phyloP scores from a whole-genome alignment of 768 basidiomycete species.

The Boletus barrowsii region DNA sequence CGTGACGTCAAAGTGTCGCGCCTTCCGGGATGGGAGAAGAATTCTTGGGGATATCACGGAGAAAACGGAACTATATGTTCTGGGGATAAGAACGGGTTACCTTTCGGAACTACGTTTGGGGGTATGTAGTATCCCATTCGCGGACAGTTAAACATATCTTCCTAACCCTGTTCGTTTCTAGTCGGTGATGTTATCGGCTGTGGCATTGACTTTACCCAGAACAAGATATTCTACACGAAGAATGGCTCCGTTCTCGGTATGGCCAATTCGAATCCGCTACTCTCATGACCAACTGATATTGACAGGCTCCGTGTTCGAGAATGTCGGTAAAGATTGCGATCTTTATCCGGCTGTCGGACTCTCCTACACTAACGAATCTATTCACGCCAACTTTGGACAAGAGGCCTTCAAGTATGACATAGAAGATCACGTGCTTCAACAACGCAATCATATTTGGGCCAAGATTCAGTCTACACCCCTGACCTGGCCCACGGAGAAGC shows the following conservation, averaged over 20 bases:
- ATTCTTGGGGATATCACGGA: conserved; percentile 93
- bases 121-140: conserved; percentile 43
- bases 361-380: conserved; percentile 70
- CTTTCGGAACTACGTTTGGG: conserved; percentile 78
- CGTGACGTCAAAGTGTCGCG: conserved; percentile 64
- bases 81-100: conserved; percentile 64
- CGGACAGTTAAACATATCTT: not conserved
- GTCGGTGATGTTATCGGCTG: conserved; percentile 89
- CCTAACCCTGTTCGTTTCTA: conserved; percentile 29
- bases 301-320: conserved; percentile 67
- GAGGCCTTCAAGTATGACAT: conserved; percentile 88
- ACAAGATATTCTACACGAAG: conserved; percentile 85
- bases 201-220: conserved; percentile 83
- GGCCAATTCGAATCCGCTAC: not conserved
- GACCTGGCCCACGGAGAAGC: conserved; percentile 37
- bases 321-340: conserved; percentile 60
- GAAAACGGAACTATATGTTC: conserved; percentile 82
- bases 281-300: conserved; percentile 10
- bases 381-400: conserved; percentile 88
- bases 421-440: conserved; percentile 76
- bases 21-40: conserved; percentile 81
- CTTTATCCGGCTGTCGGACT: conserved; percentile 89
- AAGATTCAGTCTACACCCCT: conserved; percentile 60
- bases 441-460: conserved; percentile 62
- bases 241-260: conserved; percentile 73